Evolutionary conservation across 345 rosid genomes (phyloP), one percentile per base, ranked within the genome.

Genomic region (Melaleuca quinquenervia): DNA sequence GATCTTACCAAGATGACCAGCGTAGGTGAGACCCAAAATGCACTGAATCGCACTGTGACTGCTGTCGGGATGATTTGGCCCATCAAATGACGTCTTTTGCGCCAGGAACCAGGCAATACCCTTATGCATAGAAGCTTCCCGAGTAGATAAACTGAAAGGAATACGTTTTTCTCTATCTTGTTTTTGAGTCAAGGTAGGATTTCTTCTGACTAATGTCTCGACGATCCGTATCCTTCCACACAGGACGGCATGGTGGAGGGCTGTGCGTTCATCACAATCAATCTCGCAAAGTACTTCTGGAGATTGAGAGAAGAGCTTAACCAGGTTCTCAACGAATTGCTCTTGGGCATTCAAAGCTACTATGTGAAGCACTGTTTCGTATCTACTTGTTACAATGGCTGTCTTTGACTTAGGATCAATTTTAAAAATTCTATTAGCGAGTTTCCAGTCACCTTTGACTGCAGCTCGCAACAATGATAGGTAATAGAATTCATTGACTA

Each of bases 341-440:
- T 55, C 60, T 21, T 55, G 60, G 9, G 60, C 60, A 55, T 55
- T 55, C 27, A 55, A 55, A 55, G 60, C 27, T 0, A 13, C 60
- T 55, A 55, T 24, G 60, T 55, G 60, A 55, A 55, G 60, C 27
- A 55, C 60, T 55, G 60, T 55, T 55, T 55, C 27, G 1, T 12
- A 55, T 24, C 6, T 55, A 1, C 27, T 24, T 55, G 60, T 22
- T 24, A 55, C 24, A 3, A 24, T 0, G 11, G 27, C 27, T 9
- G 60, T 22, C 60, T 55, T 2, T 10, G 27, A 55, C 9, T 2
- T 12, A 55, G 27, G 13, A 22, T 55, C 0, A 1, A 8, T 0
- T 1, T 55, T 0, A 24, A 55, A 55, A 22, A 55, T 3, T 0
- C 13, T 9, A 3, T 55, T 1, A 22, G 60, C 60, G 15, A 1